phyloP scores from a whole-genome alignment of 441 rosid genomes.

The Cnidoscolus chayamansa region DNA sequence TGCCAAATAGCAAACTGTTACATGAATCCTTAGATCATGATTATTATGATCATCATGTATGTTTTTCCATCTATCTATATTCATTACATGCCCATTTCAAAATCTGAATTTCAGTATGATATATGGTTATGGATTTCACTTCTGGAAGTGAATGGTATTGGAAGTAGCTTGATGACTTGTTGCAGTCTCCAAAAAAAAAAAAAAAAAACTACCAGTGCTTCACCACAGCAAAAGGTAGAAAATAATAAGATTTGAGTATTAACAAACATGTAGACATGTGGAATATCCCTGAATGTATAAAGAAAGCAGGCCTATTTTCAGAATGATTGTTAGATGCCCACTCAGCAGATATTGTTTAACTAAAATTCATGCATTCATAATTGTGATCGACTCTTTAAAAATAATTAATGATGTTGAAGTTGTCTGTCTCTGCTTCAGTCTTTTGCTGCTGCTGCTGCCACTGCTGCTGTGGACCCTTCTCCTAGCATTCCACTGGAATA shows the following conservation, averaged over 20 bases:
- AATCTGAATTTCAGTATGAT: background rate
- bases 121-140: background rate
- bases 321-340: background rate
- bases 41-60: background rate
- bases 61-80: background rate
- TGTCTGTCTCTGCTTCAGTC: slow-evolving; percentile 33
- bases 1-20: background rate
- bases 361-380: background rate
- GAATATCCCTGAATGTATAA: background rate
- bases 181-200: background rate
- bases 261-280: background rate
- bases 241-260: background rate
- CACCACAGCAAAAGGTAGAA: background rate
- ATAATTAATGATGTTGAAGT: background rate
- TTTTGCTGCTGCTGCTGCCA: slow-evolving; percentile 36
- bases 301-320: background rate
- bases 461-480: slow-evolving; percentile 40
- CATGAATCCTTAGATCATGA: background rate
- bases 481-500: slow-evolving; percentile 29
- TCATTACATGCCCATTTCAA: background rate
- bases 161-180: background rate
- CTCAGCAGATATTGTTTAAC: background rate
- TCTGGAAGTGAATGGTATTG: background rate
- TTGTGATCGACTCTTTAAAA: background rate
- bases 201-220: no score